A percentile compares a stretch with the other conserved stretches of the same genome.
Conservation (phyloP, 1,284 basidiomycete genomes). For the Cutaneotrichosporon sp. region DNA sequence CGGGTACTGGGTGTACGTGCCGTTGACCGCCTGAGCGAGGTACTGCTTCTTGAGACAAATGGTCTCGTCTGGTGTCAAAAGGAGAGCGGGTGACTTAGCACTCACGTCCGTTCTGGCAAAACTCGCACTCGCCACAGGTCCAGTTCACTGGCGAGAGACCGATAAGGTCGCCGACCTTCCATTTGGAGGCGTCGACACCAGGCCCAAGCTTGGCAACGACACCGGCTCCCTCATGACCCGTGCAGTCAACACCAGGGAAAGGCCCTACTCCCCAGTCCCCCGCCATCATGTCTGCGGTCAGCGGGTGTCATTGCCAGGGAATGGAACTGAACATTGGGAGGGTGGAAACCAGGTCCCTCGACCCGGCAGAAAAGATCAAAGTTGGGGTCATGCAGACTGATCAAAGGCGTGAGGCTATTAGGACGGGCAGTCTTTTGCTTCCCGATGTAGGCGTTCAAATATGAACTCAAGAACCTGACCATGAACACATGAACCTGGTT, state of each 20-base stretch:
- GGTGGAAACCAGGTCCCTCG: too few relatives aligned
- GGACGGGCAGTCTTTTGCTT: too few relatives aligned
- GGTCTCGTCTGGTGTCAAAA: slow-evolving; percentile 17
- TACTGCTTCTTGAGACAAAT: slow-evolving; percentile 14
- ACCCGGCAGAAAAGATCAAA: too few relatives aligned
- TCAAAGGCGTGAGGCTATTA: too few relatives aligned
- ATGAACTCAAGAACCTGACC: too few relatives aligned
- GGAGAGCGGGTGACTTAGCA: neutral
- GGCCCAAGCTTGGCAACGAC: slow-evolving; percentile 16
- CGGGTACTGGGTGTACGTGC: slow-evolving; percentile 19
- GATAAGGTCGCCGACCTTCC: slow-evolving; percentile 17
- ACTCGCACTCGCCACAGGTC: slow-evolving; percentile 18
- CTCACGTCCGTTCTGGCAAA: slow-evolving; percentile 15
- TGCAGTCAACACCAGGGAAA: slow-evolving; percentile 13
- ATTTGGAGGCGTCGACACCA: slow-evolving; percentile 9
- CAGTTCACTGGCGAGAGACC: slow-evolving; percentile 15
- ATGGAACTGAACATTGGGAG: too few relatives aligned
- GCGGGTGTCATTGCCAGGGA: neutral
- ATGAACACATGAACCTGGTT: too few relatives aligned
- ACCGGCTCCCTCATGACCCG: slow-evolving; percentile 21
- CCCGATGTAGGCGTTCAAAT: too few relatives aligned
- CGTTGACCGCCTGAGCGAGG: slow-evolving; percentile 12
- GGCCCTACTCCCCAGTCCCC: slow-evolving; percentile 16
- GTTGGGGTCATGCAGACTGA: too few relatives aligned
- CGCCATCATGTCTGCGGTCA: slow-evolving; percentile 12